Evolutionary conservation across 495 filamentous ascomycete genomes (phyloP).

Genomic region (Lophiostoma macrostomum): DNA sequence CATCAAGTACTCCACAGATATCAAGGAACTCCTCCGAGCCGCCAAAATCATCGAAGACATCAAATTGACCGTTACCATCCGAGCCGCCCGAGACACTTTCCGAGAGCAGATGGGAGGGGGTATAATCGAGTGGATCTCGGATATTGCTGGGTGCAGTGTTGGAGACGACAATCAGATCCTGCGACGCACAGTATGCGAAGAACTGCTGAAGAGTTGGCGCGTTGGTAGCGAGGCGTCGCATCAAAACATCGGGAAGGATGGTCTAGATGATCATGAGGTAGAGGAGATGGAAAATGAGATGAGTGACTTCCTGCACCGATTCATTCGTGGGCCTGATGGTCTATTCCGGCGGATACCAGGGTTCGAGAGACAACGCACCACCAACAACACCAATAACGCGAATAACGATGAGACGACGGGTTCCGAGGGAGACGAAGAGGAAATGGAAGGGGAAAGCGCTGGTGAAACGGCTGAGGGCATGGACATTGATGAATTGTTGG

Average conservation of each 20-base stretch:
- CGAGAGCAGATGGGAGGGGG: slow-evolving; percentile 96
- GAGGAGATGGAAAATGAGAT: slow-evolving; percentile 38
- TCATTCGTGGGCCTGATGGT: too few species aligned
- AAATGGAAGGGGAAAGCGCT: slow-evolving; percentile 48
- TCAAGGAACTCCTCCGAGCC: slow-evolving; percentile 67
- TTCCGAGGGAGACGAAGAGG: slow-evolving; percentile 35
- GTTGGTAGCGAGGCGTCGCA: slow-evolving; percentile 83
- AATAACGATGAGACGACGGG: slow-evolving; percentile 50
- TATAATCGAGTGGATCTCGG: slow-evolving; percentile 94
- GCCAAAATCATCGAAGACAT: slow-evolving; percentile 88
- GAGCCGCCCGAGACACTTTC: slow-evolving; percentile 90
- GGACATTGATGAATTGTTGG: slow-evolving; percentile 38
- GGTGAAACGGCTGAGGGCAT: slow-evolving; percentile 43
- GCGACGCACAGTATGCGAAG: slow-evolving; percentile 78
- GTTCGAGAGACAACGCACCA: slow-evolving; percentile 6
- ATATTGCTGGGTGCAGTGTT: slow-evolving; percentile 87
- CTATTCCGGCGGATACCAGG: slow-evolving; percentile 1
- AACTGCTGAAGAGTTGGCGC: slow-evolving; percentile 82
- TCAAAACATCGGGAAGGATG: slow-evolving; percentile 75
- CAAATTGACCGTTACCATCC: slow-evolving; percentile 92
- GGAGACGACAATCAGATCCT: slow-evolving; percentile 77
- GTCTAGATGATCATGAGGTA: slow-evolving; percentile 82
- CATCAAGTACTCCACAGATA: slow-evolving; percentile 67
- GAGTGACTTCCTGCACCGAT: slow-evolving; percentile 14
- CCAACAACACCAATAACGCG: slow-evolving; percentile 41